Percentiles rank a stretch among this genome's conserved stretches.
phyloP scores from a whole-genome alignment of 2,329 filamentous ascomycete genomes.

The Aspergillus piperis region DNA sequence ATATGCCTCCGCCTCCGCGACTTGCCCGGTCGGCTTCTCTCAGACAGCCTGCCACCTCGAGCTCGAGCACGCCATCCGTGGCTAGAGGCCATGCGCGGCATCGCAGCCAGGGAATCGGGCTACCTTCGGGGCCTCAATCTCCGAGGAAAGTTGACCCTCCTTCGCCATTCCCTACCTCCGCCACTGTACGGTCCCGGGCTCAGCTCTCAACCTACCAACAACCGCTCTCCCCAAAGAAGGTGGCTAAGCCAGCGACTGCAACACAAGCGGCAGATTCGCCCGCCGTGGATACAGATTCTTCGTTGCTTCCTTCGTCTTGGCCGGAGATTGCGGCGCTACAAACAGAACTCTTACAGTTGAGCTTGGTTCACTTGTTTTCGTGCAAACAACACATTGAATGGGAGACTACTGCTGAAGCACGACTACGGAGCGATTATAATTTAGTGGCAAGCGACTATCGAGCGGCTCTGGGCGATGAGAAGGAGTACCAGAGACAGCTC shows the following conservation, averaged over 20 bases:
- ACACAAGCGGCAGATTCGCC: constrained; percentile 18
- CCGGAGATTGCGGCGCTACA: constrained; percentile 41
- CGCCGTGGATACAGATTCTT: constrained; percentile 17
- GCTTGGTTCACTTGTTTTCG: constrained; percentile 39
- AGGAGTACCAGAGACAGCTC: constrained; percentile 32
- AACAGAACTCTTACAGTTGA: constrained; percentile 48
- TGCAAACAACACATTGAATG: constrained; percentile 33
- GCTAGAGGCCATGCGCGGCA: constrained; percentile 36
- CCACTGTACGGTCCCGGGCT: constrained; percentile 26
- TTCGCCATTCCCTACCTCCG: constrained; percentile 16
- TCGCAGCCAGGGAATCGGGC: constrained; percentile 36
- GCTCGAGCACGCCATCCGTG: constrained; percentile 16
- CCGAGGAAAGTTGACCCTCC: constrained; percentile 22
- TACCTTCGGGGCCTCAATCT: constrained; percentile 12
- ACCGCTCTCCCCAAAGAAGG: constrained; percentile 42
- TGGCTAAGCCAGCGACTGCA: constrained; percentile 25
- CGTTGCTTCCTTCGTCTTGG: constrained; percentile 32
- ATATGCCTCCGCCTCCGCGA: constrained; percentile 38
- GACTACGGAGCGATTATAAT: constrained; percentile 38
- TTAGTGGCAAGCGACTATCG: constrained; percentile 38
- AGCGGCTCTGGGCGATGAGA: constrained; percentile 34
- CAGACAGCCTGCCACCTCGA: constrained; percentile 33
- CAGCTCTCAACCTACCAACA: constrained; percentile 43
- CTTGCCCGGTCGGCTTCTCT: constrained; percentile 40
- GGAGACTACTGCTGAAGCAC: constrained; percentile 32